Evolutionary conservation across 805 yeast genomes (phyloP), one percentile per base, ranked within the genome.

Genomic region (Wickerhamiella hasegawae): DNA sequence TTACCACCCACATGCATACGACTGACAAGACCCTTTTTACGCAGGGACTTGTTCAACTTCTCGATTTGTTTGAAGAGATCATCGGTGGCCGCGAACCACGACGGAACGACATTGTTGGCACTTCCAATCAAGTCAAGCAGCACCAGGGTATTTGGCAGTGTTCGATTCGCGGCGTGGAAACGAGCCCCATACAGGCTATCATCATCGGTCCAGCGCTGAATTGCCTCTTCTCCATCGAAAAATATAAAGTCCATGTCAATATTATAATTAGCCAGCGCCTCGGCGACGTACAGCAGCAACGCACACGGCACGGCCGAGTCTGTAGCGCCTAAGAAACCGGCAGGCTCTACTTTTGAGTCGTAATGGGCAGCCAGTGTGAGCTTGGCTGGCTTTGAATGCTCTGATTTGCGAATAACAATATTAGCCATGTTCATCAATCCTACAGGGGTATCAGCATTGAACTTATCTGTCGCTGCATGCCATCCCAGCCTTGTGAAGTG

Each of bases 141-240:
- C 1, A 71, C 63, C 24, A 71, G 52, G 4, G 63, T 45, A 3
- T 63, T 66, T n/a, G 71, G 63, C 6, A 54, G 41, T 5, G 45
- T 43, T 67, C 68, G 64, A 21, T 43, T 36, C 1, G 46, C 42
- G 5, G 73, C 73, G 21, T 70, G 47, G 38, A 66, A 67, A 14
- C 63, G 58, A 0, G 77, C 63, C 0, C 78, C 78, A 45, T 72
- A 71, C 1, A 70, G 54, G 1, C 76, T 70, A 40, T 71, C 78
- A 0, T 53, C 46, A 5, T 53, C 58, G 1, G 63, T 46, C 78
- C 78, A 71, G n/a, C 54, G 45, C 2, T 53, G 54, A n/a, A 69
- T 40, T 0, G 78, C 76, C 45, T 72, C 78, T 45, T 71, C 77
- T 3, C 78, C 78, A 42, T 71, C 78, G 35, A 70, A 68, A 43